Evolutionary conservation across 768 basidiomycete species (phyloP), one percentile per base, ranked within the genome.

Genomic region (Lepiota venenata): DNA sequence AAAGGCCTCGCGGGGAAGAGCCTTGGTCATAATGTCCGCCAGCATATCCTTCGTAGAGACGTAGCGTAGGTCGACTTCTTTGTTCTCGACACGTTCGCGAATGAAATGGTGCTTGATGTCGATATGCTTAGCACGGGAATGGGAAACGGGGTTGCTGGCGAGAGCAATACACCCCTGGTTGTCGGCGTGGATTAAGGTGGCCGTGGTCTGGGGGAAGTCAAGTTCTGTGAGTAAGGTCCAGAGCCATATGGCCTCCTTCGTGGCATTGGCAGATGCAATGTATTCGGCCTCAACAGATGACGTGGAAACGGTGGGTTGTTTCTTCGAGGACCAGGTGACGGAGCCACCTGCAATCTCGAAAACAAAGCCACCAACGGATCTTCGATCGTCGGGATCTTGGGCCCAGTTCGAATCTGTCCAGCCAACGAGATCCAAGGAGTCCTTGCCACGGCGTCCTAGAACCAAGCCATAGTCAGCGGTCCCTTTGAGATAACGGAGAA

Each of bases 1-100:
- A 16, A 35, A 25, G 35, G 35, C 35, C 3, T 36, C 22, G 4
- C 10, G 14, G 2, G 64, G 63, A 2, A 69, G 56, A 0, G 62
- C 58, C 39, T 69, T 69, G 0, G 61, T 69, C 21, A 69, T 42
- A 10, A 53, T 53, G 29, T 69, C 65, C 1, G 64, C 62, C 7
- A 58, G 37, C 63, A 61, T 65, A 35, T 66, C 60, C 18, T 63
- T 49, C 2, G 65, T 69, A 6, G 61, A 61, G 49, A 64, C 63
- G 40, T 64, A 67, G 11, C 61, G 40, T 6, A 67, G 50, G 12
- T 40, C 27, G 43, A 50, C 22, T 10, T 20, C 21, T 12, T 14
- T 14, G 10, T 14, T 18, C 20, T 50, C 10, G 16, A 50, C 25
- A 32, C 15, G 50, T 27, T 50, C 50, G 3, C 50, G 38, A 20